A percentile compares a stretch with the other conserved stretches of the same genome.
These are phyloP conservation scores for Pichia exigua DNA, from an alignment of 805 yeast genomes.

Conservation along the genomic window DNA sequence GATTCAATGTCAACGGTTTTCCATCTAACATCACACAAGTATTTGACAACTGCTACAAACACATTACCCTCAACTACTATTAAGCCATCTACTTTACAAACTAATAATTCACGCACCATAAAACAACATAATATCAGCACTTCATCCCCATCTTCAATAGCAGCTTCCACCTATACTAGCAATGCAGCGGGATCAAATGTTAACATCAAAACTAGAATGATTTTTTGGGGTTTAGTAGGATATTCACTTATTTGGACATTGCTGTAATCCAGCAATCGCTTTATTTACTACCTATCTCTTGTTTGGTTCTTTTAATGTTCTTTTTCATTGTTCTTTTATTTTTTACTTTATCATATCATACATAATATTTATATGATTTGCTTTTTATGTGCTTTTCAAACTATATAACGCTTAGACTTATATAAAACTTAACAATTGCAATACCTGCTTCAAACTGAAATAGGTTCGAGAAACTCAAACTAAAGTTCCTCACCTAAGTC, in stretches of 20 bases:
- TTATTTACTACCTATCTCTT: neutral
- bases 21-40: neutral
- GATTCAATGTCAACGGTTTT: neutral
- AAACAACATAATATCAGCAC: neutral
- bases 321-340: neutral
- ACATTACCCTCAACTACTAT: neutral
- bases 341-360: neutral
- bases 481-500: no score
- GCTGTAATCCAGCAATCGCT: neutral
- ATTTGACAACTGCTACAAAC: neutral
- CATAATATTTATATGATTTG: neutral
- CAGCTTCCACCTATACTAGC: neutral
- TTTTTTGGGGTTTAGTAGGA: neutral
- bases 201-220: neutral
- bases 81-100: neutral
- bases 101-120: neutral
- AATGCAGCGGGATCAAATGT: neutral
- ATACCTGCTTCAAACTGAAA: no score
- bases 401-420: no score
- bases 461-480: no score
- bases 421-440: no score
- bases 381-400: neutral
- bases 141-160: neutral
- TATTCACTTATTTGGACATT: neutral
- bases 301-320: neutral